Base-by-base conservation (phyloP, 2,329 filamentous ascomycete species). In the Coleophoma eucalyptorum region DNA sequence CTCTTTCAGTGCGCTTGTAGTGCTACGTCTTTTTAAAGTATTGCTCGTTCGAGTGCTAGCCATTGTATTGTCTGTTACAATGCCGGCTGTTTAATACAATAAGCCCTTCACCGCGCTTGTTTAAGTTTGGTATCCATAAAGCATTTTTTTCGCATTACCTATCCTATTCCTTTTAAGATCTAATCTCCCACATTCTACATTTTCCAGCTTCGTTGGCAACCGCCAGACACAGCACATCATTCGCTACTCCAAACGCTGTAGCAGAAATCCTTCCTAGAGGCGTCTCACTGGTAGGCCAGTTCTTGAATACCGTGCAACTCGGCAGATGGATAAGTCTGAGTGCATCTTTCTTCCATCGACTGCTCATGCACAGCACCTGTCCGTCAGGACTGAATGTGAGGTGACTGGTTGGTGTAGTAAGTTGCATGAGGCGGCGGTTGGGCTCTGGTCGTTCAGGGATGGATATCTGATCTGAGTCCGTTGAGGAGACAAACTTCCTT, bases 251-350 rank as follows among this genome's bases (percentile, higher is more conserved):
- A 65, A 90, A 87, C 3, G 88, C 85, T 53, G 91, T 81, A 1
- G 83, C 77, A 2, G 89, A 89, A 58, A 97, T 84, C 52, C 90
- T 79, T 0, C 94, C 94, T 54, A 99, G 71, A 1, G 92, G 91
- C 50, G 94, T 99, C 67, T 88, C 86, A 56, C 84, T 82, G 49
- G 93, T 99, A 20, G 94, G 94, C 94, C 94, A 99, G 70, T 99
- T 99, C 63, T 86, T 84, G 77, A 94, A 99, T 18, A 97, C 90
- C 1, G 91, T 96, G 68, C 91, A 96, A 59, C 83, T 92, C 0
- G 93, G 92, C 59, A 99, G 72, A 69, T 99, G 94, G 32, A 93
- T 90, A 58, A 99, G 72, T 63, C 88, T 80, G 67, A 99, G 72
- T 0, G 92, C 90, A 70, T 97, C 91, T 66, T 87, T 87, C 78